Evolutionary conservation across 2,329 filamentous ascomycete species (phyloP).

Genomic region (Apiospora saccharicola): DNA sequence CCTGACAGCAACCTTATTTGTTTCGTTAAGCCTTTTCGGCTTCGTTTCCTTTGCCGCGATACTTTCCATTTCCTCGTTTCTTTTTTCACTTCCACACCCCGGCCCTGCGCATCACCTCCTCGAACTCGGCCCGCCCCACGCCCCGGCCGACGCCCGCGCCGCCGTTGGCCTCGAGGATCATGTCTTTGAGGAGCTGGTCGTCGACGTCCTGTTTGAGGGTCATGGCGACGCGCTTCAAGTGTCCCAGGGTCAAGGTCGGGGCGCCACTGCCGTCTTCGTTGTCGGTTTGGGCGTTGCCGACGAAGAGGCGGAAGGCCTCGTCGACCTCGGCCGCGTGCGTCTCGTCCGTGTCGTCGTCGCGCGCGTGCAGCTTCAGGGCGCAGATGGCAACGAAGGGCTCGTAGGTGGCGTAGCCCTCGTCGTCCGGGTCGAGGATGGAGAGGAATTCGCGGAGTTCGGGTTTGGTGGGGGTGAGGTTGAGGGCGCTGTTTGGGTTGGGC

Average conservation of each 20-base stretch:
- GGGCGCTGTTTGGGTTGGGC: conserved; percentile 64
- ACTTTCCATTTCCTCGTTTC: background rate
- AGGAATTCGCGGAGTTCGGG: conserved; percentile 79
- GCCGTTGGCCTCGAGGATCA: conserved; percentile 94
- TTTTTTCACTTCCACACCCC: conserved; percentile 76
- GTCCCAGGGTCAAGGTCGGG: conserved; percentile 76
- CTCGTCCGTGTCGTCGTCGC: conserved; percentile 57
- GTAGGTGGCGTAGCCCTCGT: conserved; percentile 80
- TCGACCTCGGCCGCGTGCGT: conserved; percentile 73
- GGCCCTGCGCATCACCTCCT: conserved; percentile 83
- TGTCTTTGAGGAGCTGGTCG: conserved; percentile 86
- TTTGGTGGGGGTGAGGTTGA: conserved; percentile 74
- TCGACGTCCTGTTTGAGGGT: conserved; percentile 84
- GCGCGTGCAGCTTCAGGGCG: conserved; percentile 80
- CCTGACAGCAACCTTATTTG: background rate
- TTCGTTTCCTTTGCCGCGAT: background rate
- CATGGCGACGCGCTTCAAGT: conserved; percentile 80
- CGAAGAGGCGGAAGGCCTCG: conserved; percentile 85
- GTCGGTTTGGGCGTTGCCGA: conserved; percentile 50
- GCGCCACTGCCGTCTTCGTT: conserved; percentile 31
- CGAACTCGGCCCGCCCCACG: conserved; percentile 82
- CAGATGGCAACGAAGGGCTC: conserved; percentile 86
- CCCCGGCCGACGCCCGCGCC: conserved; percentile 74
- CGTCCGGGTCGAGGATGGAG: conserved; percentile 82
- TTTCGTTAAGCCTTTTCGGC: background rate